Conservation (phyloP, 2,329 filamentous ascomycete genomes). For the Fusarium sp. region DNA sequence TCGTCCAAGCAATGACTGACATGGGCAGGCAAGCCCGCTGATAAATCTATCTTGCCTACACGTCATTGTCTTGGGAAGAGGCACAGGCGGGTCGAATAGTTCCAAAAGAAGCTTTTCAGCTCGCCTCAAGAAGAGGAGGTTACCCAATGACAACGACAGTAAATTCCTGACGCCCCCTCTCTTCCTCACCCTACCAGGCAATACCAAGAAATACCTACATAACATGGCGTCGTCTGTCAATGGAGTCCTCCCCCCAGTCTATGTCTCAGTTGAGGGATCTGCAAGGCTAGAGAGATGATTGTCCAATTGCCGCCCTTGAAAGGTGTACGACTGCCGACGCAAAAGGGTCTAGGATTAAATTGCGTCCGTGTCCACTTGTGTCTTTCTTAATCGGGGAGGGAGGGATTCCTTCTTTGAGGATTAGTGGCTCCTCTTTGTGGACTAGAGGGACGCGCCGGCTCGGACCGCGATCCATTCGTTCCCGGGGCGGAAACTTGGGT, state of each 20-base stretch:
- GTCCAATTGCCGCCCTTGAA: neutral
- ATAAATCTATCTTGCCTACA: conserved; percentile 15
- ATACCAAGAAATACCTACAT: neutral
- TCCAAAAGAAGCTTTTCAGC: conserved; percentile 38
- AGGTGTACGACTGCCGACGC: neutral
- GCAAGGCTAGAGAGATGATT: conserved; percentile 18
- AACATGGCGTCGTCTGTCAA: neutral
- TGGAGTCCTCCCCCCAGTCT: neutral
- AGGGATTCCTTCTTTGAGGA: neutral
- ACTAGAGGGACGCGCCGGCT: neutral
- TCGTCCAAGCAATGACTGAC: neutral
- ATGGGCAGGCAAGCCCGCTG: neutral
- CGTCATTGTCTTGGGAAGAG: conserved; percentile 26
- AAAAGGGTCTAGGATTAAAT: neutral
- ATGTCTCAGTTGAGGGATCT: conserved; percentile 37
- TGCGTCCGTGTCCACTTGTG: neutral
- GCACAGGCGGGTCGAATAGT: neutral
- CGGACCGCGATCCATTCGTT: conserved; percentile 7
- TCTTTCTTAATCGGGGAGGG: neutral
- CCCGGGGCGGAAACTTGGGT: neutral
- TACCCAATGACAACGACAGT: neutral
- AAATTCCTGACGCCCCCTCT: neutral
- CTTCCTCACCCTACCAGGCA: neutral
- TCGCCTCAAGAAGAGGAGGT: conserved; percentile 4
- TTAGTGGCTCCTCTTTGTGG: neutral